phyloP scores from a whole-genome alignment of 2,329 filamentous ascomycete species.

The Phyllosticta paracitricarpa region DNA sequence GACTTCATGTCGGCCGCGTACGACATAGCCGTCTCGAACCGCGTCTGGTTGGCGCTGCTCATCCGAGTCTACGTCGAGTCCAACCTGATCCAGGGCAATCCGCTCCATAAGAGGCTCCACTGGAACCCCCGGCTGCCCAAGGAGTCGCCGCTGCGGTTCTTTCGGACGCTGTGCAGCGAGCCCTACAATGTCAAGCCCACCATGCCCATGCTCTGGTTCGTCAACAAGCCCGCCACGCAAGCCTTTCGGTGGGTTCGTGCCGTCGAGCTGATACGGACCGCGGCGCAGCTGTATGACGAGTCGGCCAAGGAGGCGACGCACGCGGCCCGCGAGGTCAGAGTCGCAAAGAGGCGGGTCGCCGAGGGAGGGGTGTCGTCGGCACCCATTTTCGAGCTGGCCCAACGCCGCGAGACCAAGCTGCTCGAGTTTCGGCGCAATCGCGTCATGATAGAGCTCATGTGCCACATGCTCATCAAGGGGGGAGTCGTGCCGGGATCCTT shows the following conservation, averaged over 20 bases:
- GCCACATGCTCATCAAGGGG: background rate
- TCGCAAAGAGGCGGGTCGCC: background rate
- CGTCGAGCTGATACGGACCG: background rate
- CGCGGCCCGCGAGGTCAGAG: background rate
- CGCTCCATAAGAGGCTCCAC: slow-evolving; percentile 22
- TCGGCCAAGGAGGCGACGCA: background rate
- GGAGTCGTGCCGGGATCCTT: background rate
- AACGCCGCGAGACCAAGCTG: background rate
- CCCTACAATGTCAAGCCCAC: slow-evolving; percentile 49
- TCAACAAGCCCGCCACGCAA: slow-evolving; percentile 14
- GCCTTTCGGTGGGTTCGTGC: background rate
- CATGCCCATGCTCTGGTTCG: slow-evolving; percentile 44
- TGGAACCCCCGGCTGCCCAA: slow-evolving; percentile 25
- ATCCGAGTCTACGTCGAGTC: slow-evolving; percentile 55
- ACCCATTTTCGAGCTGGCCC: background rate
- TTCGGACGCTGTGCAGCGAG: slow-evolving; percentile 48
- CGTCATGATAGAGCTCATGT: background rate
- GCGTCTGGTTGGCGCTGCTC: slow-evolving; percentile 58
- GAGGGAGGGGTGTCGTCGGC: background rate
- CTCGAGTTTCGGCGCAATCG: background rate
- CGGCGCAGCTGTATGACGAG: background rate
- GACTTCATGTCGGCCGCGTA: slow-evolving; percentile 54
- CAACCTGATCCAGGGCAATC: slow-evolving; percentile 13
- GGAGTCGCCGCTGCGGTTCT: slow-evolving; percentile 44
- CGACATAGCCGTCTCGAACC: slow-evolving; percentile 44